A percentile compares a stretch with the other conserved stretches of the same genome.
Evolutionary conservation across 139 green algal species (phyloP).

Genomic region (Mesostigma viride): DNA sequence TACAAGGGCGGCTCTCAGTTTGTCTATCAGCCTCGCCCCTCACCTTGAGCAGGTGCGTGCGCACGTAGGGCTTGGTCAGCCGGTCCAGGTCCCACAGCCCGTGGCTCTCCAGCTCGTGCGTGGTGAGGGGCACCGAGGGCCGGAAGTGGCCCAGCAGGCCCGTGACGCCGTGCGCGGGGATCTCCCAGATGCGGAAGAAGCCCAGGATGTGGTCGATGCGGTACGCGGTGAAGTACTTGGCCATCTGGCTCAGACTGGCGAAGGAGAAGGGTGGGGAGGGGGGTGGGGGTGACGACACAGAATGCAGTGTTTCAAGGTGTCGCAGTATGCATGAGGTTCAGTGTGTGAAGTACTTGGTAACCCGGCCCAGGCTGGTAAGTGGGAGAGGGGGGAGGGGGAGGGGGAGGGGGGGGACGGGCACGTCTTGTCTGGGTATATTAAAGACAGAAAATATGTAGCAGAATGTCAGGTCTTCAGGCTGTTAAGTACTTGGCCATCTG

Average conservation of each 20-base stretch:
- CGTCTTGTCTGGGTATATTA: constrained; percentile 95
- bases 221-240: constrained; percentile 86
- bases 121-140: constrained; percentile 54
- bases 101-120: constrained; percentile 63
- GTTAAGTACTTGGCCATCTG: constrained; percentile 81
- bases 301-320: too few relatives aligned
- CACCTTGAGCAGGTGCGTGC: constrained; percentile 29
- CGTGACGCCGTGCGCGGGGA: constrained; percentile 37
- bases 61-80: constrained; percentile 44
- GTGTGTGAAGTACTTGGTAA: too few relatives aligned
- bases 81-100: constrained; percentile 82
- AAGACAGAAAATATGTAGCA: constrained; percentile 96
- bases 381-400: too few relatives aligned
- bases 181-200: constrained; percentile 98
- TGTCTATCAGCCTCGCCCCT: too few relatives aligned
- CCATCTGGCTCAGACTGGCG: constrained; percentile 38
- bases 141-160: constrained; percentile 77
- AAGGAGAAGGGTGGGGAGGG: not conserved
- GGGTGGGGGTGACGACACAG: too few relatives aligned
- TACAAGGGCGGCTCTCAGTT: too few relatives aligned
- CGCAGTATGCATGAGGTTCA: too few relatives aligned
- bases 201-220: constrained; percentile 95
- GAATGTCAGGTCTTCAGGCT: constrained; percentile 90
- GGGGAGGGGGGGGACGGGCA: too few relatives aligned
- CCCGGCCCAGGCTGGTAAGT: too few relatives aligned